phyloP scores from a whole-genome alignment of 2,329 filamentous ascomycete genomes.

The Fusarium brachygibbosum region DNA sequence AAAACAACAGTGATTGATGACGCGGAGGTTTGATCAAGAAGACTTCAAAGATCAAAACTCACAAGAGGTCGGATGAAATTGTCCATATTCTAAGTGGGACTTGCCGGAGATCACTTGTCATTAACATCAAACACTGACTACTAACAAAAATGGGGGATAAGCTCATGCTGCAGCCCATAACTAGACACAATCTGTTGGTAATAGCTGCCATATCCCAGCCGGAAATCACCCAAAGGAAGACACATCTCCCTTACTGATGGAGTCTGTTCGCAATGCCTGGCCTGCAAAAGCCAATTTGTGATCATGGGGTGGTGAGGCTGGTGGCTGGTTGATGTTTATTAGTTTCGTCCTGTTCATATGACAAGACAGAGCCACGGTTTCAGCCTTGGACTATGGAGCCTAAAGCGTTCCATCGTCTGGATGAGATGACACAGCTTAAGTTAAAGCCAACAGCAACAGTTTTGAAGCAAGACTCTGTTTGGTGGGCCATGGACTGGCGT shows the following conservation, averaged over 20 bases:
- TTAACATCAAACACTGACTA: conserved; percentile 44
- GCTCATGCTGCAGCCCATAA: conserved; percentile 14
- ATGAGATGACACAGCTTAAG: conserved; percentile 20
- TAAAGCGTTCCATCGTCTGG: conserved; percentile 29
- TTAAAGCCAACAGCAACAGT: conserved; percentile 14
- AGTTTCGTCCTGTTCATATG: conserved; percentile 41
- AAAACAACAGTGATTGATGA: conserved; percentile 28
- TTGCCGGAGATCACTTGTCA: conserved; percentile 18
- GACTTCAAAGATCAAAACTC: neutral
- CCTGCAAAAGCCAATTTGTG: conserved; percentile 8
- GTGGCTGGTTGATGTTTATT: conserved; percentile 21
- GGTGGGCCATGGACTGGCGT: conserved; percentile 39
- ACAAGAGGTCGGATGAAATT: conserved; percentile 11
- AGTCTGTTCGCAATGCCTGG: neutral
- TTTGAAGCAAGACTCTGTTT: conserved; percentile 31
- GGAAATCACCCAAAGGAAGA: conserved; percentile 30
- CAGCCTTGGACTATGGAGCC: conserved; percentile 44
- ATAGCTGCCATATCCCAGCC: conserved; percentile 30
- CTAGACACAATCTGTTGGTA: conserved; percentile 20
- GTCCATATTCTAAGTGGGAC: conserved; percentile 1
- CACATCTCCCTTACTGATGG: conserved; percentile 14
- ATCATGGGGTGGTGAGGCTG: conserved; percentile 17
- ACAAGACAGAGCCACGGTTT: conserved; percentile 48
- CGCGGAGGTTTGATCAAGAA: conserved; percentile 1
- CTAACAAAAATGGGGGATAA: conserved; percentile 30